Conservation (phyloP, 208 protist species). For the Leptomonas pyrrhocoris region DNA sequence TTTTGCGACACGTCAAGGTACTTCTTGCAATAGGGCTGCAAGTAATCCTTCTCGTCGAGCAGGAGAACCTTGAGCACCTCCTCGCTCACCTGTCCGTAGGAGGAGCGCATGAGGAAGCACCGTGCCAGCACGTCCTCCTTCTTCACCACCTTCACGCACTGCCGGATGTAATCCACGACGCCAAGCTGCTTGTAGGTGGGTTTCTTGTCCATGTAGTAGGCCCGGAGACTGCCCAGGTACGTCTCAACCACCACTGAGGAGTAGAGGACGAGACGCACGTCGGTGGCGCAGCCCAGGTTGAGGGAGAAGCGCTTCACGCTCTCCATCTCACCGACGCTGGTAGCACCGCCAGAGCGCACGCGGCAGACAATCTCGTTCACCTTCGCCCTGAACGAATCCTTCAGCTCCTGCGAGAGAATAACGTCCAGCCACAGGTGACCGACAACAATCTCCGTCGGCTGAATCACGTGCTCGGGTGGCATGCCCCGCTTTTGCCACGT, state of each 20-base stretch:
- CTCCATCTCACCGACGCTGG: constrained; percentile 48
- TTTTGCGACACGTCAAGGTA: constrained; percentile 42
- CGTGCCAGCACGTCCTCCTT: constrained; percentile 51
- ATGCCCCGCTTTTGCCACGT: constrained; percentile 80
- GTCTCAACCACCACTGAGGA: constrained; percentile 61
- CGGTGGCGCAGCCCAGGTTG: constrained; percentile 59
- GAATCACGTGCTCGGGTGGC: constrained; percentile 68
- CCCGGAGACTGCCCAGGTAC: constrained; percentile 48
- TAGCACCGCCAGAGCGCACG: constrained; percentile 36
- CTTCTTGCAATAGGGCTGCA: constrained; percentile 28
- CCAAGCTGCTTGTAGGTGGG: constrained; percentile 36
- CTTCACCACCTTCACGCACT: constrained; percentile 38
- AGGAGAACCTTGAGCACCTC: constrained; percentile 53
- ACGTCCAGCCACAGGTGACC: constrained; percentile 65
- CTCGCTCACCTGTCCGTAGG: constrained; percentile 52
- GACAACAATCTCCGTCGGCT: constrained; percentile 73
- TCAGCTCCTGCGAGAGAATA: constrained; percentile 25
- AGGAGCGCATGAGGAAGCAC: constrained; percentile 60
- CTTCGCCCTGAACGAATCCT: constrained; percentile 42
- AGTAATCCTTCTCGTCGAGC: constrained; percentile 49
- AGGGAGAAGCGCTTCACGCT: constrained; percentile 69
- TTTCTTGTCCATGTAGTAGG: constrained; percentile 47
- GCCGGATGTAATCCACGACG: constrained; percentile 50
- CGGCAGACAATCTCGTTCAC: constrained; percentile 44
- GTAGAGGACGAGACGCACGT: constrained; percentile 57